These are phyloP conservation scores for Leccinum fibrillosum DNA, from an alignment of 768 basidiomycete genomes.

Conservation along the genomic window DNA sequence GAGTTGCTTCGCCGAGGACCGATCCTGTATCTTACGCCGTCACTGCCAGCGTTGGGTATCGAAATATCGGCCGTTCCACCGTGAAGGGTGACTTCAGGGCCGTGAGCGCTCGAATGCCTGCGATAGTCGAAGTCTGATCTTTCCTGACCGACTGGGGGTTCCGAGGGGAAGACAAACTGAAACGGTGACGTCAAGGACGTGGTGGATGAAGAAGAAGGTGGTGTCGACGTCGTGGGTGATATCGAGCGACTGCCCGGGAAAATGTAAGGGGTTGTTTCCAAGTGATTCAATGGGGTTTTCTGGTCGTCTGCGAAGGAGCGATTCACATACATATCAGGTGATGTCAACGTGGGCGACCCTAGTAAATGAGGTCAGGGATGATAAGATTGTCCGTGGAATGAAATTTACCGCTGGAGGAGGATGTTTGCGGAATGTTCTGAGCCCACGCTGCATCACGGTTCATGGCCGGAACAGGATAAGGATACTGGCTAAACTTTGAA, in stretches of 20 bases:
- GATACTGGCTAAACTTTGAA: slow-evolving; percentile 52
- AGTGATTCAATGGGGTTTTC: slow-evolving; percentile 47
- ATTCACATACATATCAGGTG: slow-evolving; percentile 45
- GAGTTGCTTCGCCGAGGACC: slow-evolving; percentile 47
- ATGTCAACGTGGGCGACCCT: slow-evolving; percentile 55
- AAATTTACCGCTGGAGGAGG: slow-evolving; percentile 31
- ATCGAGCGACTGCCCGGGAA: slow-evolving; percentile 69
- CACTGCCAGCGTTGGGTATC: slow-evolving; percentile 45
- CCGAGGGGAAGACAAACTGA: slow-evolving; percentile 58
- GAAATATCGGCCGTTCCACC: slow-evolving; percentile 74
- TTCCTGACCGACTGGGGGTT: slow-evolving; percentile 50
- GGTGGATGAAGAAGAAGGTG: slow-evolving; percentile 57
- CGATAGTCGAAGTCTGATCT: slow-evolving; percentile 66
- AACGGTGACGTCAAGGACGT: slow-evolving; percentile 64
- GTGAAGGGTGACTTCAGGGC: slow-evolving; percentile 65
- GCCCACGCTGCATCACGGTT: slow-evolving; percentile 30
- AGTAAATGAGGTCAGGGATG: slow-evolving; percentile 37
- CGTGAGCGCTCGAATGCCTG: slow-evolving; percentile 49
- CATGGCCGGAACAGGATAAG: slow-evolving; percentile 37
- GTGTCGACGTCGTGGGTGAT: slow-evolving; percentile 64
- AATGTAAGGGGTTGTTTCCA: slow-evolving; percentile 56
- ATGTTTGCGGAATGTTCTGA: slow-evolving; percentile 28
- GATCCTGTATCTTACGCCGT: slow-evolving; percentile 60
- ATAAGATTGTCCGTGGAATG: slow-evolving; percentile 27
- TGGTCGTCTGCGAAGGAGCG: slow-evolving; percentile 54